Conservation (phyloP, 225 moss, liverwort and hornwort genomes). For the Ulota crispa region DNA sequence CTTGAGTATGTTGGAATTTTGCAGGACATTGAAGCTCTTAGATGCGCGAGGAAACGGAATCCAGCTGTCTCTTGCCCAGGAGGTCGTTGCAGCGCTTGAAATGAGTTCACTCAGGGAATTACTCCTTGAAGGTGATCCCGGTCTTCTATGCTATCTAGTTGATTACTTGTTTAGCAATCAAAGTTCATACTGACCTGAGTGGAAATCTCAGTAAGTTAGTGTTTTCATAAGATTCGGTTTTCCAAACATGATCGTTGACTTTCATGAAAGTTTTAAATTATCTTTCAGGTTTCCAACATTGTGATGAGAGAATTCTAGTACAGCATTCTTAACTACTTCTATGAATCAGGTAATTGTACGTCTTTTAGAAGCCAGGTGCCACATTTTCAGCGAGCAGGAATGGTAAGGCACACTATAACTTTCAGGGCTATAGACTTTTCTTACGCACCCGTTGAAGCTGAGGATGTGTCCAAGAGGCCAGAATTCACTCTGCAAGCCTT, state of each 20-base stretch:
- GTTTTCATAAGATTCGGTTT: constrained; percentile 13
- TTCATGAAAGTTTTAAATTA: neutral
- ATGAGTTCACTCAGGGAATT: constrained; percentile 63
- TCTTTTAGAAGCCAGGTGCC: constrained; percentile 39
- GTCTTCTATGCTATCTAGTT: neutral
- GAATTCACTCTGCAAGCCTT: constrained; percentile 34
- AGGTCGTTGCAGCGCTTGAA: constrained; percentile 59
- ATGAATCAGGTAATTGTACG: constrained; percentile 39
- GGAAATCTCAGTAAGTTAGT: neutral
- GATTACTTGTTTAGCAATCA: neutral
- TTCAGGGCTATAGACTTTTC: constrained; percentile 34
- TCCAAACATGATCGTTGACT: constrained; percentile 12
- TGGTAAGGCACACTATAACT: constrained; percentile 22
- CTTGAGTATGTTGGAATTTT: constrained; percentile 8
- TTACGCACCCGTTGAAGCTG: constrained; percentile 18
- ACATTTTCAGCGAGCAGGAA: constrained; percentile 38
- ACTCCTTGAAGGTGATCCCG: constrained; percentile 48
- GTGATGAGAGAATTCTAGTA: neutral
- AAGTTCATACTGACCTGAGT: constrained; percentile 7
- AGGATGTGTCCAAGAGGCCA: constrained; percentile 21
- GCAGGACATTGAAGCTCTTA: constrained; percentile 68
- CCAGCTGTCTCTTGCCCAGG: constrained; percentile 49
- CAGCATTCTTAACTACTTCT: neutral
- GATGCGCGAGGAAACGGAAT: constrained; percentile 78
- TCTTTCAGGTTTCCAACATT: constrained; percentile 1